Conservation (phyloP, 768 basidiomycete species). For the Lactarius pseudohatsudake region DNA sequence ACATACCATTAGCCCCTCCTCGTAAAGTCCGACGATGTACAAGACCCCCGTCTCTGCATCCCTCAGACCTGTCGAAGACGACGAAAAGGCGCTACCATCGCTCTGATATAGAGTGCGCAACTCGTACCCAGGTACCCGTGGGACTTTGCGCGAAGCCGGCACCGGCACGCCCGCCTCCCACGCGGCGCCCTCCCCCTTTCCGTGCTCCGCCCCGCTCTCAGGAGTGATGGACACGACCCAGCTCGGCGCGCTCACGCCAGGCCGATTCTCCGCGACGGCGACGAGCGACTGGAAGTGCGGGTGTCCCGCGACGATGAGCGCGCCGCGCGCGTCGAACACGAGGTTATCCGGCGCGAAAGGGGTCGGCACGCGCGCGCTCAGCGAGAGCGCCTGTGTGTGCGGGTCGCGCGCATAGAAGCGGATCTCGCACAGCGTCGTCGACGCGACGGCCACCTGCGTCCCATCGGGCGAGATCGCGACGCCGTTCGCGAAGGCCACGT, state of each 20-base stretch:
- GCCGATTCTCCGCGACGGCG: constrained; percentile 45
- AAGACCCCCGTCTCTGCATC: constrained; percentile 50
- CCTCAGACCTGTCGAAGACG: constrained; percentile 51
- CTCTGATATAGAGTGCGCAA: constrained; percentile 74
- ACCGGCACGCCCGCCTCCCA: constrained; percentile 51
- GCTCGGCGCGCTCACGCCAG: constrained; percentile 47
- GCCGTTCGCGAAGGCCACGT: constrained; percentile 69
- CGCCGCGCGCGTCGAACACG: constrained; percentile 46
- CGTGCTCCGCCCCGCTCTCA: constrained; percentile 8
- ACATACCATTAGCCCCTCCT: constrained; percentile 55
- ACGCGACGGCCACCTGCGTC: constrained; percentile 54
- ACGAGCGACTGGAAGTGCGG: constrained; percentile 58
- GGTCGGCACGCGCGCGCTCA: constrained; percentile 42
- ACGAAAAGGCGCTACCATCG: constrained; percentile 58
- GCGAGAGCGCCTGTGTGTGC: constrained; percentile 44
- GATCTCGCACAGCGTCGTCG: constrained; percentile 49
- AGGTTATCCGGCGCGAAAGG: constrained; percentile 69
- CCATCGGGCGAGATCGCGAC: constrained; percentile 54
- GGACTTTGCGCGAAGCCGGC: constrained; percentile 45
- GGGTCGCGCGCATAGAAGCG: constrained; percentile 52
- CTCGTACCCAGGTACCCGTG: constrained; percentile 39
- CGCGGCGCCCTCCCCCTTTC: neutral
- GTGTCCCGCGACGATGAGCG: constrained; percentile 63
- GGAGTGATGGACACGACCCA: constrained; percentile 54
- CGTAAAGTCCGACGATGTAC: constrained; percentile 60